A percentile compares a stretch with the other conserved stretches of the same genome.
Conservation (phyloP, 2,329 filamentous ascomycete species). For the Macrophomina phaseolina region DNA sequence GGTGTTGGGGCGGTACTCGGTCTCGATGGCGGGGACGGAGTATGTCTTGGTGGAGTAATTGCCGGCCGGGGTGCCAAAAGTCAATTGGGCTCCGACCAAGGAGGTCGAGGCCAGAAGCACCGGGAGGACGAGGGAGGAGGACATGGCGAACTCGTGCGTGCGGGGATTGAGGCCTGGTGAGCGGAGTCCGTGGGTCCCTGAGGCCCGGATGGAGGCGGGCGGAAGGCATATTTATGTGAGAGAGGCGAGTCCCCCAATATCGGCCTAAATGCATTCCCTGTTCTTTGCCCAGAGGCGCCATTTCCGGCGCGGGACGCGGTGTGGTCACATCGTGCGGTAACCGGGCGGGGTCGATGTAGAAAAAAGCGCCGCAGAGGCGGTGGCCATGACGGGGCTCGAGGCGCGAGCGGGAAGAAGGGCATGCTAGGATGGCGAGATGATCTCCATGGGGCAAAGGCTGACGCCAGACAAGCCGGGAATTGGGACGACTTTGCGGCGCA, state of each 20-base stretch:
- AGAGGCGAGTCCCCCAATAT: not conserved
- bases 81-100: slow-evolving; percentile 5
- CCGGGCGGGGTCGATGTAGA: slow-evolving; percentile 1
- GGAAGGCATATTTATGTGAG: slow-evolving; percentile 8
- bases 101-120: slow-evolving; percentile 9
- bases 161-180: not conserved
- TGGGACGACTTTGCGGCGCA: not conserved
- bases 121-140: slow-evolving; percentile 6
- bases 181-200: not conserved
- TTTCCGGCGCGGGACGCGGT: not conserved
- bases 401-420: not conserved
- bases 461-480: not conserved
- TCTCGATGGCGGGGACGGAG: slow-evolving; percentile 1
- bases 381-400: not conserved
- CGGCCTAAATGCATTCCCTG: not conserved
- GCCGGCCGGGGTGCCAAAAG: not conserved
- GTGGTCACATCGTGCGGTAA: not conserved
- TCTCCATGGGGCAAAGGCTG: slow-evolving; percentile 1
- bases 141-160: not conserved
- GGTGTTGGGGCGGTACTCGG: slow-evolving; percentile 21
- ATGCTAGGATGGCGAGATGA: not conserved
- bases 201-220: not conserved
- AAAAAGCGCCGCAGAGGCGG: not conserved
- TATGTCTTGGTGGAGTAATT: slow-evolving; percentile 25
- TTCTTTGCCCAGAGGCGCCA: slow-evolving; percentile 2